Percentiles rank a stretch among this genome's conserved stretches.
phyloP scores from a whole-genome alignment of 179 eudicot species.

The Corrigiola litoralis region DNA sequence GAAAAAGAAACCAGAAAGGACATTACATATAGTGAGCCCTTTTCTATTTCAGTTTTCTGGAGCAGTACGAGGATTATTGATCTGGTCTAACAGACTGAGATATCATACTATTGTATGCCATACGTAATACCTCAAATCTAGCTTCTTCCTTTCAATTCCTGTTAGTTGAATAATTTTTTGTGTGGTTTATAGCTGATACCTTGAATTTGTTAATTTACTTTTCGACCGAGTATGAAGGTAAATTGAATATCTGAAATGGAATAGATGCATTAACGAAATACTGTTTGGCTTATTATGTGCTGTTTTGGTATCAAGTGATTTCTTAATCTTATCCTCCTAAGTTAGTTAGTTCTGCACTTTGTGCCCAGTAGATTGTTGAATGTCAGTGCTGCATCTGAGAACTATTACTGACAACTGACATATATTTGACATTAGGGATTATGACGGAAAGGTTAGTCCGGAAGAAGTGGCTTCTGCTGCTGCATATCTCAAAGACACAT shows the following conservation, averaged over 20 bases:
- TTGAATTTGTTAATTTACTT: constrained; percentile 2
- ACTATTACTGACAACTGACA: not conserved
- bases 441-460: constrained; percentile 93
- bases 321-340: not conserved
- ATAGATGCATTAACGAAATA: not conserved
- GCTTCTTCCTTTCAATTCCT: no score
- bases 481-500: constrained; percentile 73
- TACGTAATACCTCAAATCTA: no score
- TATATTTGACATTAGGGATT: constrained; percentile 49
- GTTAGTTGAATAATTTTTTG: no score
- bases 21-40: no score
- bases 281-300: not conserved
- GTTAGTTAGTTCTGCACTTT: not conserved
- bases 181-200: not conserved
- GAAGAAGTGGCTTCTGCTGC: constrained; percentile 98
- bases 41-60: no score
- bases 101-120: no score
- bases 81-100: no score
- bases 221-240: not conserved
- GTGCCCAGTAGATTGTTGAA: not conserved
- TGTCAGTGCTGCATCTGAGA: not conserved
- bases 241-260: not conserved
- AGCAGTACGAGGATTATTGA: no score
- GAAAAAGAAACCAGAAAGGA: no score
- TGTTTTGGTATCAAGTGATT: not conserved